These are phyloP conservation scores for Colletotrichum sp. DNA, from an alignment of 2,329 filamentous ascomycete species.

Conservation along the genomic window DNA sequence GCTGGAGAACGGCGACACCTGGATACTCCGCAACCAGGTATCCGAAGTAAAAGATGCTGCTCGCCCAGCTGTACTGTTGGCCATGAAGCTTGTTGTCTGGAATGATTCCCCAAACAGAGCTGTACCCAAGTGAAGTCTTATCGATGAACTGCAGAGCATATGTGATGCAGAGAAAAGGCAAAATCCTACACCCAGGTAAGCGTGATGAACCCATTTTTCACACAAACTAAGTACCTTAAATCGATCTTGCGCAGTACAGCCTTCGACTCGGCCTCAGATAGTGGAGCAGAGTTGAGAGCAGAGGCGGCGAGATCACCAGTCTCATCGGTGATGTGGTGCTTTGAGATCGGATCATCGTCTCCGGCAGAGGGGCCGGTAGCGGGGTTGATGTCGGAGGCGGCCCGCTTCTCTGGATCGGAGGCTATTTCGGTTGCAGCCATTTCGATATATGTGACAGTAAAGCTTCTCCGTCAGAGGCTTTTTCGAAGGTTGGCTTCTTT, in stretches of 20 bases:
- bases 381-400: neutral
- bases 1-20: slow-evolving; percentile 32
- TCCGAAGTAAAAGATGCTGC: slow-evolving; percentile 38
- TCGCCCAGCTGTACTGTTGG: slow-evolving; percentile 33
- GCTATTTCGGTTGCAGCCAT: neutral
- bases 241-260: neutral
- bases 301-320: slow-evolving; percentile 8
- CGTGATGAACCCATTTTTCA: neutral
- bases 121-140: slow-evolving; percentile 25
- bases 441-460: neutral
- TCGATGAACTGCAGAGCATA: slow-evolving; percentile 37
- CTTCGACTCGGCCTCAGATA: neutral
- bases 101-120: slow-evolving; percentile 34
- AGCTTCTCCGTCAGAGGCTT: neutral
- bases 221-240: neutral
- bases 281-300: neutral
- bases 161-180: slow-evolving; percentile 28
- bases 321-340: slow-evolving; percentile 16
- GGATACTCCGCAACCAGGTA: slow-evolving; percentile 35
- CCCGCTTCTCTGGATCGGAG: slow-evolving; percentile 16
- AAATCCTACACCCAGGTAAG: neutral
- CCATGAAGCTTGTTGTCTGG: slow-evolving; percentile 31
- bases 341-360: slow-evolving; percentile 1
- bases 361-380: neutral
- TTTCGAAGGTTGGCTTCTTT: neutral